These are phyloP conservation scores for Kitagawia praeruptora DNA, from an alignment of 129 eudicot genomes.

Conservation along the genomic window DNA sequence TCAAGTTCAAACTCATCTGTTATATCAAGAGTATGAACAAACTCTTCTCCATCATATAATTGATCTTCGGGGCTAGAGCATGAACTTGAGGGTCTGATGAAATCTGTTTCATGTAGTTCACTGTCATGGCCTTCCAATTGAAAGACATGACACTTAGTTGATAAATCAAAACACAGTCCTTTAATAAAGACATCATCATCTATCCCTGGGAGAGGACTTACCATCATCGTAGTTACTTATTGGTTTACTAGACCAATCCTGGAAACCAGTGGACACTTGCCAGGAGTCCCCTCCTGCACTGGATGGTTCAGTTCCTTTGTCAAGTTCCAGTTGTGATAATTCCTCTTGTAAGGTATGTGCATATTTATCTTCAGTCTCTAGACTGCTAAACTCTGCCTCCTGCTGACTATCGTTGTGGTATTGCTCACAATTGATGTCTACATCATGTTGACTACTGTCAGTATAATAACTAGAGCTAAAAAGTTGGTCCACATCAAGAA, in stretches of 20 bases:
- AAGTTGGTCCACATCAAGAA: conserved; percentile 56
- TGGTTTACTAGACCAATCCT: conserved; percentile 39
- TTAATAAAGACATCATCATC: background rate
- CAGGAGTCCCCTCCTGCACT: conserved; percentile 25
- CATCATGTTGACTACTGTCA: conserved; percentile 51
- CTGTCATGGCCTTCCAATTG: conserved; percentile 38
- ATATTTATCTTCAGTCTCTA: conserved; percentile 44
- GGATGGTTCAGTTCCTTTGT: conserved; percentile 39
- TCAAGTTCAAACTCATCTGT: conserved; percentile 76
- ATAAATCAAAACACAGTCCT: background rate
- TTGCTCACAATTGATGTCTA: conserved; percentile 46
- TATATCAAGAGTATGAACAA: conserved; percentile 45
- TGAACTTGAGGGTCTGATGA: conserved; percentile 51
- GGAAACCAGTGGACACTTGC: conserved; percentile 31
- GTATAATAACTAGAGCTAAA: conserved; percentile 53
- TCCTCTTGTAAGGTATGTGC: conserved; percentile 75
- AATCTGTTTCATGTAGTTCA: conserved; percentile 39
- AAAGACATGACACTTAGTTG: background rate
- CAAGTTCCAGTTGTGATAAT: conserved; percentile 46
- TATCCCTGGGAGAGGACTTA: conserved; percentile 7
- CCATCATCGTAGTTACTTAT: conserved; percentile 46
- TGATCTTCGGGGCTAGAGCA: conserved; percentile 72
- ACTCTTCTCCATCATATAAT: conserved; percentile 65
- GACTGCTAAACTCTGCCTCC: conserved; percentile 27
- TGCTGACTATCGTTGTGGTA: conserved; percentile 29